These are phyloP conservation scores for Micromonas commoda DNA, from an alignment of 139 green algal species.

Conservation along the genomic window DNA sequence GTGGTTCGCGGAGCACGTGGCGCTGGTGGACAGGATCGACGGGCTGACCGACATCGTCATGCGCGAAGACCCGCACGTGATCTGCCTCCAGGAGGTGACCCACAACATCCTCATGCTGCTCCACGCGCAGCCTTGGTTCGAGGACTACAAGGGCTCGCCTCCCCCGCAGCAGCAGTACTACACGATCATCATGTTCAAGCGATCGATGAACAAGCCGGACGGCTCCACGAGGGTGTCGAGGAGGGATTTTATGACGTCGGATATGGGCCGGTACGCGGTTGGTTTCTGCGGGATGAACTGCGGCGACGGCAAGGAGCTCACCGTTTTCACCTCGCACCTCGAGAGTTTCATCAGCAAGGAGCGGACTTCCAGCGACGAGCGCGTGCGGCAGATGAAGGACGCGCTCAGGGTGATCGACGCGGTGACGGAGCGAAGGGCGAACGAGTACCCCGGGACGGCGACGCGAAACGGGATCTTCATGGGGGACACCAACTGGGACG, in stretches of 20 bases:
- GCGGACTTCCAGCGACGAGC: slow-evolving; percentile 24
- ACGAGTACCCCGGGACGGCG: not conserved
- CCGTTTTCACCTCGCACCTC: slow-evolving; percentile 37
- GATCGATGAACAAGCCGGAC: not conserved
- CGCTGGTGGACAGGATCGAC: slow-evolving; percentile 33
- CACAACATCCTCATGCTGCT: slow-evolving; percentile 36
- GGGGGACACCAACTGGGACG: slow-evolving; percentile 47
- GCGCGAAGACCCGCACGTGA: slow-evolving; percentile 33
- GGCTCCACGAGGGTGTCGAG: not conserved
- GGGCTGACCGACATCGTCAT: slow-evolving; percentile 33
- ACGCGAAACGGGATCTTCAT: slow-evolving; percentile 37
- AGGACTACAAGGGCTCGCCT: slow-evolving; percentile 26
- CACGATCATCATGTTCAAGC: slow-evolving; percentile 28
- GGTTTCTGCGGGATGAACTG: not conserved
- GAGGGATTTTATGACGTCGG: slow-evolving; percentile 36
- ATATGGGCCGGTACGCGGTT: slow-evolving; percentile 39
- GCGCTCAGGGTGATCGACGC: slow-evolving; percentile 17
- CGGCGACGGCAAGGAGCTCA: slow-evolving; percentile 2
- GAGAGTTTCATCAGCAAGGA: slow-evolving; percentile 35
- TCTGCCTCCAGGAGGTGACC: slow-evolving; percentile 45
- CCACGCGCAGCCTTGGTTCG: slow-evolving; percentile 23
- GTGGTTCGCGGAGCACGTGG: slow-evolving; percentile 41
- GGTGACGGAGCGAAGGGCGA: not conserved
- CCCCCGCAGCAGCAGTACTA: slow-evolving; percentile 32
- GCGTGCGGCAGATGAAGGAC: slow-evolving; percentile 33